Evolutionary conservation across 78 protist species (phyloP), one percentile per base, ranked within the genome.

Genomic region (Emiliania huxleyi): DNA sequence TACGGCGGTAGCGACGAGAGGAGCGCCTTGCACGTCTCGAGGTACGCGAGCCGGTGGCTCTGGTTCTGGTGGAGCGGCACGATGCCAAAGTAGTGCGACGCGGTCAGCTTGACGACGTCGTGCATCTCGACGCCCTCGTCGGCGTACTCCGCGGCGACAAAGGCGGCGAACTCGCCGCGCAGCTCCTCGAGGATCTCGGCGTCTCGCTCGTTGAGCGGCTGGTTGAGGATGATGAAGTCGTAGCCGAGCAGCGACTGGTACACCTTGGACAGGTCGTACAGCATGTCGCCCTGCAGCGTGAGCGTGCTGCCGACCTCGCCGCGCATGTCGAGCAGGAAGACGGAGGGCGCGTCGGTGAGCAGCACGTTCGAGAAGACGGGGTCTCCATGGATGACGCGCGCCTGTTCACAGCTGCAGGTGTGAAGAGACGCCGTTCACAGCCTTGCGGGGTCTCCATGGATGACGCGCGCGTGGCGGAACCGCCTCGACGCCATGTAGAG

Each of bases 221-320:
- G 85, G 46, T 3, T 12, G 44, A 77, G 85, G 29, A 77, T 77
- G 85, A 77, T 77, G 46, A 22, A 77, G 29, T 77, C 85, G 85
- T 77, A 77, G 35, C 89, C 89, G n/a, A 44, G 33, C 23, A 81
- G 56, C 89, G 89, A 81, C 89, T 81, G 89, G 89, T 81, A 81
- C 55, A 81, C 89, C 56, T 81, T 81, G 33, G 89, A 81, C 29
- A 81, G 52, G 55, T 81, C 89, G 89, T 81, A 81, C 0, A 1
- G 12, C 6, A 44, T 1, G 55, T 81, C 89, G 6, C 89, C 89
- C 38, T 81, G 89, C 40, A 44, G 25, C n/a, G 89, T 81, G 19
- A 81, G 56, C 49, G 1, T 2, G 12, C 2, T 0, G 89, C 89
- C 89, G 25, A 81, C 33, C 56, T 44, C 38, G 38, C 89, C 89